Percentiles rank a stretch among this genome's conserved stretches.
Evolutionary conservation across 331 rosid genomes (phyloP).

Genomic region (Ulmus americana): DNA sequence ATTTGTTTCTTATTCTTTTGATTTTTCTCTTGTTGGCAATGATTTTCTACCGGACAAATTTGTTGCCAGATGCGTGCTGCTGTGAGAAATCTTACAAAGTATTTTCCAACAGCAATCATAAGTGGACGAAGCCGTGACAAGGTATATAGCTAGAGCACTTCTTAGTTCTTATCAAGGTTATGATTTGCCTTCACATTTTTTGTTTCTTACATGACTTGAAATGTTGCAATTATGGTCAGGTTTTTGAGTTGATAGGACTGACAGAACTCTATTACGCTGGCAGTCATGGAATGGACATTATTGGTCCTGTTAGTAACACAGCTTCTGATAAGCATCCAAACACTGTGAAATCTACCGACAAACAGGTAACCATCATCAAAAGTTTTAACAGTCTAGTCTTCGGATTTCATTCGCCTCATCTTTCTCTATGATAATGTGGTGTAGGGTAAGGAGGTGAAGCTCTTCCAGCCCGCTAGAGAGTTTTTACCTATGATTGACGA

Average conservation of each 20-base stretch:
- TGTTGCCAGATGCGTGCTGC: slow-evolving; percentile 61
- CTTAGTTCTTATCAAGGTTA: background rate
- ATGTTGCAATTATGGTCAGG: slow-evolving; percentile 33
- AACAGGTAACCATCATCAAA: slow-evolving; percentile 27
- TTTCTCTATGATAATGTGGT: slow-evolving; percentile 14
- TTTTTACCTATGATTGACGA: slow-evolving; percentile 79
- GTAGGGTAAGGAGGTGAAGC: slow-evolving; percentile 69
- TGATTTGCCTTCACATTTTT: background rate
- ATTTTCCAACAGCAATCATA: slow-evolving; percentile 80
- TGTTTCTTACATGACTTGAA: background rate
- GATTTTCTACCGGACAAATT: slow-evolving; percentile 1
- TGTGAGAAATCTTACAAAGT: slow-evolving; percentile 50
- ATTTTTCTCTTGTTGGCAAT: background rate
- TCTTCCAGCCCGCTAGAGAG: slow-evolving; percentile 84
- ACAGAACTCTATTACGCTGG: slow-evolving; percentile 91
- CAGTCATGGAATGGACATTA: slow-evolving; percentile 97
- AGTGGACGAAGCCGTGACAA: slow-evolving; percentile 88
- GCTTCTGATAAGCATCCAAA: slow-evolving; percentile 39
- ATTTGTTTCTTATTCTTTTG: background rate
- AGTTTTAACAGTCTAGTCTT: background rate
- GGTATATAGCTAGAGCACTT: slow-evolving; percentile 29
- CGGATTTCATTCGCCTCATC: background rate
- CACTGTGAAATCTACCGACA: slow-evolving; percentile 46
- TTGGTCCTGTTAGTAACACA: slow-evolving; percentile 49
- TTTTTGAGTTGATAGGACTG: slow-evolving; percentile 76